Evolutionary conservation across 1,284 basidiomycete genomes (phyloP), one percentile per base, ranked within the genome.

Genomic region (Melanopsichium pennsylvanicum): DNA sequence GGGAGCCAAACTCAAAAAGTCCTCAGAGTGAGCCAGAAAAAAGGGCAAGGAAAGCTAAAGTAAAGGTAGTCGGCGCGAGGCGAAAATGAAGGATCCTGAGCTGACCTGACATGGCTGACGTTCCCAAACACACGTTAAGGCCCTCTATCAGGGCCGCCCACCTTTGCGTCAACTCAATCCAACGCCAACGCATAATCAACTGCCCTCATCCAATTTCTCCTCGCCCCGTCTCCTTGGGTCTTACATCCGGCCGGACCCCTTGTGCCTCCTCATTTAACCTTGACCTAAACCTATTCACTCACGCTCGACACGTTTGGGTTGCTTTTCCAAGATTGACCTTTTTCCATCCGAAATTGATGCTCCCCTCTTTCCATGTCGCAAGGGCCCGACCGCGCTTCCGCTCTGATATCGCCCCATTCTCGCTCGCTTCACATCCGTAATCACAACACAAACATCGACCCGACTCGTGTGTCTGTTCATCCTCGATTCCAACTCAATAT

Each of bases 391-490:
- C n/a, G n/a, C 41, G 34, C 43, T 25, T 23, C 27, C 34, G 34
- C 5, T 31, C 26, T 21, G 19, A 18, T 16, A 23, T 12, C 37
- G 3, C 26, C 33, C n/a, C 40, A 23, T 8, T 9, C 18, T 11
- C 7, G 35, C 29, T n/a, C 45, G 32, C 35, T 37, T 41, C 40
- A 43, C 31, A 36, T 26, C 40, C 34, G 21, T 22, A 38, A 37
- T 47, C 57, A 52, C 31, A 51, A 48, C 57, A 54, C 23, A 27
- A 62, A 62, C 59, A 55, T 55, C 59, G 59, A 62, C 50, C 59
- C 59, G 59, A 62, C 59, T n/a, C n/a, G n/a, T n/a, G n/a, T n/a
- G n/a, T n/a, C n/a, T 51, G 47, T 35, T 34, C 27, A 18, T 33
- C 22, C 47, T 41, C 21, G 36, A 39, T 49, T 25, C 45, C 16